A percentile compares a stretch with the other conserved stretches of the same genome.
Conservation (phyloP, 768 basidiomycete species). For the Gyrodon lividus region DNA sequence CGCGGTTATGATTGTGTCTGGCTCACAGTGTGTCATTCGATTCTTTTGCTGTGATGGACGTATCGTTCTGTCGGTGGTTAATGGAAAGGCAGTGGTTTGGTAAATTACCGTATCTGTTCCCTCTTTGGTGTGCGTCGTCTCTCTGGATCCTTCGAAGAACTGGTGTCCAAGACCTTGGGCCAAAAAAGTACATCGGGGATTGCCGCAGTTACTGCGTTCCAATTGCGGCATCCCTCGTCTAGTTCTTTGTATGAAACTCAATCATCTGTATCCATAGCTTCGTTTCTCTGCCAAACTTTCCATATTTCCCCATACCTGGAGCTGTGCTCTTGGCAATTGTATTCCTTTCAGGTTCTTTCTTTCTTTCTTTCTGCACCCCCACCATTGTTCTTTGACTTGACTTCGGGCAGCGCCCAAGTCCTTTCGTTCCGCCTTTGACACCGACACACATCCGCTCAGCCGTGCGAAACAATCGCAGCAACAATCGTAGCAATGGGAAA, state of each 20-base stretch:
- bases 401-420: constrained; percentile 18
- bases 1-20: too few species aligned
- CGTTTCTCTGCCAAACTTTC: not conserved
- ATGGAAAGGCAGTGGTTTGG: too few species aligned
- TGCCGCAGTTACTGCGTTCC: too few species aligned
- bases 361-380: constrained; percentile 18
- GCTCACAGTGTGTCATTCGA: too few species aligned
- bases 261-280: constrained; percentile 8
- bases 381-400: constrained; percentile 16
- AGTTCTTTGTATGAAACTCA: constrained; percentile 9
- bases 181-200: too few species aligned
- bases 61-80: too few species aligned
- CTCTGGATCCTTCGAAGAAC: too few species aligned
- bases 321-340: constrained; percentile 37
- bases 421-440: constrained; percentile 4
- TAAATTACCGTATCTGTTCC: too few species aligned
- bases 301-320: constrained; percentile 16
- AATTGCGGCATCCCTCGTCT: too few species aligned
- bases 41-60: too few species aligned
- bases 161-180: too few species aligned
- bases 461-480: not conserved
- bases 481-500: constrained; percentile 58
- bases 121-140: too few species aligned
- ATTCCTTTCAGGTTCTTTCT: constrained; percentile 26
- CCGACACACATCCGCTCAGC: not conserved